Evolutionary conservation across 2,329 filamentous ascomycete species (phyloP).

Genomic region (Xylaria sp.): DNA sequence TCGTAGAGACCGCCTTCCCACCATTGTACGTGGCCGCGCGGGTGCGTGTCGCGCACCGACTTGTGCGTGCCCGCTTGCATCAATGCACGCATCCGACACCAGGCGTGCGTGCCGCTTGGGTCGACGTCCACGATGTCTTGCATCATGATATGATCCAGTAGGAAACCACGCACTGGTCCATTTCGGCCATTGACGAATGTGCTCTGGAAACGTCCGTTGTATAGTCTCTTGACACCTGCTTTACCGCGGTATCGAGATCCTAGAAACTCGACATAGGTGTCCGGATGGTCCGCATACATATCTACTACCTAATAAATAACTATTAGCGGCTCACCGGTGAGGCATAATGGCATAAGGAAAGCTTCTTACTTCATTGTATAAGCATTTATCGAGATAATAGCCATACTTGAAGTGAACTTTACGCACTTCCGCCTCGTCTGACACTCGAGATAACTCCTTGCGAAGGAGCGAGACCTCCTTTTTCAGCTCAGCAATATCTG

Average conservation of each 20-base stretch:
- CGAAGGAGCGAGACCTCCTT: slow-evolving; percentile 51
- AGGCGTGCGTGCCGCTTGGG: slow-evolving; percentile 58
- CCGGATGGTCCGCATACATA: slow-evolving; percentile 64
- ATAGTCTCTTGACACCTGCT: slow-evolving; percentile 62
- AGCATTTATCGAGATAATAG: slow-evolving; percentile 69
- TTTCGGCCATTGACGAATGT: slow-evolving; percentile 65
- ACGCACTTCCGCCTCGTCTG: slow-evolving; percentile 64
- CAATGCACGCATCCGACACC: slow-evolving; percentile 63
- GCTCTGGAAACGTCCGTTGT: slow-evolving; percentile 62
- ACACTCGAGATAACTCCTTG: slow-evolving; percentile 52
- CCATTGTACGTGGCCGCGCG: slow-evolving; percentile 65
- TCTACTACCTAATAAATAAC: slow-evolving; percentile 53
- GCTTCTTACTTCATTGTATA: slow-evolving; percentile 63
- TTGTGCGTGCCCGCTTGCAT: slow-evolving; percentile 64
- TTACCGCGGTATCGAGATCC: slow-evolving; percentile 64
- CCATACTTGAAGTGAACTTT: slow-evolving; percentile 69
- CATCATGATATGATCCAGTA: slow-evolving; percentile 68
- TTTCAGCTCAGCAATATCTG: slow-evolving; percentile 53
- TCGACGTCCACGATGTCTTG: slow-evolving; percentile 66
- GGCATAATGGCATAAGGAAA: background rate
- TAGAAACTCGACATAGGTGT: slow-evolving; percentile 67
- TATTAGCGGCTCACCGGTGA: background rate
- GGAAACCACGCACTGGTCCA: slow-evolving; percentile 65
- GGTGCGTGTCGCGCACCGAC: slow-evolving; percentile 61
- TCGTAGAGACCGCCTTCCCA: slow-evolving; percentile 69